Conservation (phyloP, 148 eudicot species). For the Fallopia convolvulus region DNA sequence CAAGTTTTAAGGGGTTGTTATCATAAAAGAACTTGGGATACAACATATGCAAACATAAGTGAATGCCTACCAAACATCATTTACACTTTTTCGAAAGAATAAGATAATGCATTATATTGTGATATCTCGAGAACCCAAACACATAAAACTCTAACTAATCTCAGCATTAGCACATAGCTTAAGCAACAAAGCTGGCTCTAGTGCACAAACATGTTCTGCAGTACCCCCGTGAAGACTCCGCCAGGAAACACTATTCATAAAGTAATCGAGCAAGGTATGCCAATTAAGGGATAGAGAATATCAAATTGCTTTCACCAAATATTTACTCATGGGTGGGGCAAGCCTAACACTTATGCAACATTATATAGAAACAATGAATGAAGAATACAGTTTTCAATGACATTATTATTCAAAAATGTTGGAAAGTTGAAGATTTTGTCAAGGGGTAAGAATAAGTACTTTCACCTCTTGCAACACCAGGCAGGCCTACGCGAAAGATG, state of each 20-base stretch:
- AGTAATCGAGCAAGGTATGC: no score
- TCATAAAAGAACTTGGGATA: not conserved
- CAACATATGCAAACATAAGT: not conserved
- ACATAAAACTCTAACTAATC: not conserved
- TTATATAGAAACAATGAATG: not conserved
- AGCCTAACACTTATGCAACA: not conserved
- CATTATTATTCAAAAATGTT: not conserved
- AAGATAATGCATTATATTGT: no score
- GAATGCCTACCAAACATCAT: not conserved
- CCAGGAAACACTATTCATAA: no score
- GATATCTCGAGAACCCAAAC: no score
- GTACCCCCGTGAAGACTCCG: no score
- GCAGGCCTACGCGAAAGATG: conserved; percentile 61
- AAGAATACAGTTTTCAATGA: not conserved
- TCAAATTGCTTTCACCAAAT: no score
- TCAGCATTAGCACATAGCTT: not conserved
- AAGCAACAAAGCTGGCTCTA: not conserved
- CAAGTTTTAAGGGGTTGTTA: not conserved
- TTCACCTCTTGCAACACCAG: conserved; percentile 60
- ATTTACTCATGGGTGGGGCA: no score
- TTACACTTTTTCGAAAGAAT: no score
- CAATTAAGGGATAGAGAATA: no score
- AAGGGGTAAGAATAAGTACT: conserved; percentile 17
- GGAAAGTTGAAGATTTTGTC: not conserved
- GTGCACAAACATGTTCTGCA: not conserved